phyloP scores from a whole-genome alignment of 805 yeast genomes.

The Sugiyamaella valdiviana region DNA sequence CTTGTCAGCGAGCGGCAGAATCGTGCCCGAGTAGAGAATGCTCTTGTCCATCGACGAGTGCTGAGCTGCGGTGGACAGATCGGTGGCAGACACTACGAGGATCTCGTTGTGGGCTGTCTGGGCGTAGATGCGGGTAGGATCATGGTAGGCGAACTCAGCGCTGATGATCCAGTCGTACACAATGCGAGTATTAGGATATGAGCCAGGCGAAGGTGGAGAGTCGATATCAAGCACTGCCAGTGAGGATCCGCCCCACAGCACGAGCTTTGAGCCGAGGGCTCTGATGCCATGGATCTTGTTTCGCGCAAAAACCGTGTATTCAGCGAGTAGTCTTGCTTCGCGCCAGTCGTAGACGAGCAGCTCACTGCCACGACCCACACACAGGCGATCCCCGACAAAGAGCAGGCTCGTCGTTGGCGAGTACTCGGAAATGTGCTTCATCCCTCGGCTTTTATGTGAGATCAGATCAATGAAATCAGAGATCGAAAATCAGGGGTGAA shows the following conservation, averaged over 20 bases:
- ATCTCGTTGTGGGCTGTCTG: slow-evolving; percentile 79
- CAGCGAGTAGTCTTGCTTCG: slow-evolving; percentile 34
- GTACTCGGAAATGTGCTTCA: not conserved
- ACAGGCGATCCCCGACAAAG: slow-evolving; percentile 23
- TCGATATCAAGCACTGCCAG: slow-evolving; percentile 39
- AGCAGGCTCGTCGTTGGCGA: not conserved
- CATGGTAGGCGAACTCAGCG: slow-evolving; percentile 43
- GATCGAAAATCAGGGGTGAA: not conserved
- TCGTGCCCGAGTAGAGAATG: slow-evolving; percentile 80
- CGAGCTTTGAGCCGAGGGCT: slow-evolving; percentile 31
- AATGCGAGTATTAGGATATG: too few species aligned
- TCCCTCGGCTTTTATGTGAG: too few species aligned
- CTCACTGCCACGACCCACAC: slow-evolving; percentile 69
- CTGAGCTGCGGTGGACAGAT: slow-evolving; percentile 28
- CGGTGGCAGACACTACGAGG: slow-evolving; percentile 33
- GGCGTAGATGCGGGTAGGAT: slow-evolving; percentile 38
- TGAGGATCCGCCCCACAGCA: slow-evolving; percentile 70
- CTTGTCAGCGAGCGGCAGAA: slow-evolving; percentile 38
- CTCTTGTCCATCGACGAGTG: slow-evolving; percentile 62
- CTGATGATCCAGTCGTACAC: slow-evolving; percentile 77
- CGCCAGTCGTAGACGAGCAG: slow-evolving; percentile 49
- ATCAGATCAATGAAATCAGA: too few species aligned
- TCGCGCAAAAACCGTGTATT: slow-evolving; percentile 48
- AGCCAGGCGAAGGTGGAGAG: slow-evolving; percentile 21
- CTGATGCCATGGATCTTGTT: slow-evolving; percentile 81